phyloP scores from a whole-genome alignment of 306 rosid species.

The Leucaena leucocephala region DNA sequence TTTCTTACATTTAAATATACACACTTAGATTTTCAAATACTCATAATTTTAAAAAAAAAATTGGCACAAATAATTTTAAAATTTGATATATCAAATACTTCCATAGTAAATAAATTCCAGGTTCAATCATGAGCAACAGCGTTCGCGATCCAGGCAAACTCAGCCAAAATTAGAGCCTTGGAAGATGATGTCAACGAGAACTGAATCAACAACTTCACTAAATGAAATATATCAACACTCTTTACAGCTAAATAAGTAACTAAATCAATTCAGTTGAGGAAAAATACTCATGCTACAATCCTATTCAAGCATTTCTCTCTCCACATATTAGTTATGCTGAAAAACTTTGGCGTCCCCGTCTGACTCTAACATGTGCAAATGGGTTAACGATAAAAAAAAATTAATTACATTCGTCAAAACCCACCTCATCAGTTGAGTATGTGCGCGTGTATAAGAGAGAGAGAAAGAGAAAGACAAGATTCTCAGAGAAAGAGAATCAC shows the following conservation, averaged over 20 bases:
- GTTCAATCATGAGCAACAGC: too few relatives aligned
- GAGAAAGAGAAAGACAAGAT: not conserved
- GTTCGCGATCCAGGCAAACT: too few relatives aligned
- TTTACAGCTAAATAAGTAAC: not conserved
- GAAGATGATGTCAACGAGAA: not conserved
- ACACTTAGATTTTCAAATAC: too few relatives aligned
- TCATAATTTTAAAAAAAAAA: too few relatives aligned
- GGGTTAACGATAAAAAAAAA: conserved; percentile 23
- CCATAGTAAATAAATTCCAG: too few relatives aligned
- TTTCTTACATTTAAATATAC: too few relatives aligned
- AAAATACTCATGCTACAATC: conserved; percentile 26
- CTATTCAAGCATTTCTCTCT: conserved; percentile 17
- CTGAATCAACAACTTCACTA: not conserved
- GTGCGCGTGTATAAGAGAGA: not conserved
- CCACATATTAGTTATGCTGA: conserved; percentile 5
- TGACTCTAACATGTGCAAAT: conserved; percentile 20
- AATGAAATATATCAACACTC: conserved; percentile 19
- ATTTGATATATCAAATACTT: too few relatives aligned
- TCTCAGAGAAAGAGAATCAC: conserved; percentile 9
- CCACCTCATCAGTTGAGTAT: conserved; percentile 12
- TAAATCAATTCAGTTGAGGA: conserved; percentile 4
- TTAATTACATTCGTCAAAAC: conserved; percentile 35
- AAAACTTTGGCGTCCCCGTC: conserved; percentile 27
- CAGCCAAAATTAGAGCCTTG: too few relatives aligned
- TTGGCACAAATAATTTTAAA: too few relatives aligned